Evolutionary conservation across 441 rosid species (phyloP).

Genomic region (Flueggea neowawraea): DNA sequence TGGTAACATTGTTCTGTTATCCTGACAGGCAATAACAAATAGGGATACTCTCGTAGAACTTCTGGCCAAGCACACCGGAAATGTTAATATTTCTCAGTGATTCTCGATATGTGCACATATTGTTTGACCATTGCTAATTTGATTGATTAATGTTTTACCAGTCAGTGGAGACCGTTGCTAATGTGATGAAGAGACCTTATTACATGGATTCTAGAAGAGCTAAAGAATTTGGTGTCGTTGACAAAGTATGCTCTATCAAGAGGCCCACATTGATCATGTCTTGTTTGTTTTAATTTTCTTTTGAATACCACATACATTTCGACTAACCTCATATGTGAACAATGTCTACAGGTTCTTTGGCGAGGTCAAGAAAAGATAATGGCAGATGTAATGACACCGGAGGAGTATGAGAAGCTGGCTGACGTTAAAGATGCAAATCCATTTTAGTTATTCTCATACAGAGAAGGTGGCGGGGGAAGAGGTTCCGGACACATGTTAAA

Average conservation of each 20-base stretch:
- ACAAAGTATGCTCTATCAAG: conserved; percentile 41
- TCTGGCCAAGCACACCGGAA: conserved; percentile 82
- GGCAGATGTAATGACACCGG: conserved; percentile 58
- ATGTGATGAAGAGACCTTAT: conserved; percentile 62
- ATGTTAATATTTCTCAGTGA: conserved; percentile 43
- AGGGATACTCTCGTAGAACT: conserved; percentile 72
- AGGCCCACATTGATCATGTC: background rate
- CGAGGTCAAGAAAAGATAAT: conserved; percentile 71
- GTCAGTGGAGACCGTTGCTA: conserved; percentile 67
- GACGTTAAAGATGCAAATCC: conserved; percentile 46
- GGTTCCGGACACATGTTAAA: too few species aligned
- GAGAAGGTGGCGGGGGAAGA: background rate
- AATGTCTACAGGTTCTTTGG: conserved; percentile 57
- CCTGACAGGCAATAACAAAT: conserved; percentile 50
- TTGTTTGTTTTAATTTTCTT: background rate
- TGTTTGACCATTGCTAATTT: background rate
- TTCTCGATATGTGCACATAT: background rate
- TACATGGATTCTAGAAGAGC: conserved; percentile 78
- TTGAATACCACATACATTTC: background rate
- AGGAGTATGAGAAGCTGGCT: conserved; percentile 61
- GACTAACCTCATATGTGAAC: background rate
- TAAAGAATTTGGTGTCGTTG: conserved; percentile 82
- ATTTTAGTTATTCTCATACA: conserved; percentile 22
- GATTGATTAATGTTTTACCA: conserved; percentile 16
- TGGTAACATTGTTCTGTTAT: too few species aligned